Conservation (phyloP, 1,284 basidiomycete genomes). For the Cutaneotrichosporon arboriforme region DNA sequence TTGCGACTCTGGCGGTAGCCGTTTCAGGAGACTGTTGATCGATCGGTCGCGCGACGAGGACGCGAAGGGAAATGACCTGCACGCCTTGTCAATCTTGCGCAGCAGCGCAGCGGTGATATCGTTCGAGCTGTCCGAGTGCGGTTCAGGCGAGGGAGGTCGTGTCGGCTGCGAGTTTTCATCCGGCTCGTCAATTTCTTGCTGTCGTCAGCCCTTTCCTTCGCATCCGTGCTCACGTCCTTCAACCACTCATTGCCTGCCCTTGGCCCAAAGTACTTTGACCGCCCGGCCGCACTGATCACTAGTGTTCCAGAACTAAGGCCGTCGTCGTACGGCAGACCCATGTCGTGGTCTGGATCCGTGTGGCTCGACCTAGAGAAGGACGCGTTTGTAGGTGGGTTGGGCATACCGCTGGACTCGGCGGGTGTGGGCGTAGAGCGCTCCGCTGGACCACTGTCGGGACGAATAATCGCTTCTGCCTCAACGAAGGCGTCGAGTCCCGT, state of each 20-base stretch:
- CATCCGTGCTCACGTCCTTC: constrained; percentile 20
- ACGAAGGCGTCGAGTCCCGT: neutral
- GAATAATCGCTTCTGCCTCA: neutral
- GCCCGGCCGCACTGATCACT: constrained; percentile 22
- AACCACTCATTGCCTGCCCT: constrained; percentile 33
- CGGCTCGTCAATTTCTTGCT: constrained; percentile 20
- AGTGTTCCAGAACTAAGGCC: constrained; percentile 27
- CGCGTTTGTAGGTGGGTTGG: neutral
- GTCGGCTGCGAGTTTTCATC: neutral
- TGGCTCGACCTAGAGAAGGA: neutral
- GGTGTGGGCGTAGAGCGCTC: neutral
- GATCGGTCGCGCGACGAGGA: constrained; percentile 2
- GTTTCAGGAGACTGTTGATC: constrained; percentile 11
- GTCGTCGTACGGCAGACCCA: constrained; percentile 2
- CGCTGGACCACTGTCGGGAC: neutral
- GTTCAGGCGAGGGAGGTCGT: neutral
- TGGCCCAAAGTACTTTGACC: constrained; percentile 28
- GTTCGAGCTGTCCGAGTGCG: neutral
- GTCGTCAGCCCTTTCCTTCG: neutral
- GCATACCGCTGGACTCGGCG: neutral
- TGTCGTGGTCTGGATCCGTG: neutral
- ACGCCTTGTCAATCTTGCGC: neutral
- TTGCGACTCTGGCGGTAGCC: constrained; percentile 23
- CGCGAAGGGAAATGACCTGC: constrained; percentile 17
- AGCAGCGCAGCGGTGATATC: neutral